Base-by-base conservation (phyloP, 139 green algal genomes). In the Axilococcus clingmanii region DNA sequence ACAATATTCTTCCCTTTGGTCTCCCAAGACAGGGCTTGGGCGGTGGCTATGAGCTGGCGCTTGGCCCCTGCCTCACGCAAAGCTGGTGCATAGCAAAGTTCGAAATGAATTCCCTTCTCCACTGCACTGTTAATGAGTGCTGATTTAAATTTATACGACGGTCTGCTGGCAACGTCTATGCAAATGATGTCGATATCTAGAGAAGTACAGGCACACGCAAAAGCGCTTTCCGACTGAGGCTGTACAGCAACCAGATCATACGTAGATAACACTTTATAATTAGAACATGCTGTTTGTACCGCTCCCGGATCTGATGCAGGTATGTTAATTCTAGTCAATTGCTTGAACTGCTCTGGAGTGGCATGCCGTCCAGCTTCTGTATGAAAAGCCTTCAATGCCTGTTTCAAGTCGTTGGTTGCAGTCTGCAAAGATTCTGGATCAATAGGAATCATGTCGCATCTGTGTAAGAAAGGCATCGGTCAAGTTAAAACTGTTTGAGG, bases 221-320 rank as follows among this genome's bases (percentile, higher is more conserved):
- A 57, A 27, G 44, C 48, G 3, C 63, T 50, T 45, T 86, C 76
- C 12, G 30, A 78, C 35, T 47, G 38, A 1, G 76, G 73, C 52
- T 71, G 48, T 23, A 86, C 70, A 8, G 78, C 75, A 16, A 85
- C 37, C 7, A 86, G 43, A 59, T 82, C 69, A 55, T 84, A 85
- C 19, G 36, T 61, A 9, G 41, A 44, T 16, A 71, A 23, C 4
- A 71, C 20, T 4, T 59, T 58, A 1, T 24, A 8, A 14, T 31
- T 57, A 31, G 29, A 12, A 11, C 32, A 29, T 9, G 75, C 48
- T 8, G 49, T 44, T 38, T 72, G 57, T 4, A 62, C 63, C 9
- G 37, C 40, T 2, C 48, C 48, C 0, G 64, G 20, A 15, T 78
- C 70, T 4, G 63, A 42, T 4, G 55, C 59, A 5, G 63, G 43